A percentile compares a stretch with the other conserved stretches of the same genome.
Evolutionary conservation across 352 stramenopile genomes (phyloP).

Genomic region (Pythium aphanidermatum): DNA sequence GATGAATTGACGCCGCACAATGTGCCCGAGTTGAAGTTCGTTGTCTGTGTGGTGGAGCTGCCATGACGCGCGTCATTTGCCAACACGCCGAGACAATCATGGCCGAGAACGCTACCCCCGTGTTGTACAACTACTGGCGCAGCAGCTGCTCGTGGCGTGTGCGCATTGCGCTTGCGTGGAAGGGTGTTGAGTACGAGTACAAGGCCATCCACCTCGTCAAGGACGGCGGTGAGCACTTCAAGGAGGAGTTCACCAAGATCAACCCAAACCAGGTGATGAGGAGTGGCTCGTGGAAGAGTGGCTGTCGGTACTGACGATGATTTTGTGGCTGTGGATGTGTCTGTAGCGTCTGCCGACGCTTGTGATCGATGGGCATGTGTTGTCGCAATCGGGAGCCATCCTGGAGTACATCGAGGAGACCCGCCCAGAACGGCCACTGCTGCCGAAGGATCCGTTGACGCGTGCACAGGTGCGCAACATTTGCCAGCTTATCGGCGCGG

Average conservation of each 20-base stretch:
- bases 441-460: slow-evolving; percentile 64
- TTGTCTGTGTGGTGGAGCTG: slow-evolving; percentile 2
- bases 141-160: slow-evolving; percentile 90
- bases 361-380: slow-evolving; percentile 58
- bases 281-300: background rate
- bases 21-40: background rate
- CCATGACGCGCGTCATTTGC: background rate
- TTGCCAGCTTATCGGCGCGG: slow-evolving; percentile 86
- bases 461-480: slow-evolving; percentile 82
- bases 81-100: background rate
- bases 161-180: slow-evolving; percentile 83
- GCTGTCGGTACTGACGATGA: background rate
- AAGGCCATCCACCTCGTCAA: slow-evolving; percentile 70
- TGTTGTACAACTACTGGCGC: slow-evolving; percentile 86
- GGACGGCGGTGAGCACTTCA: slow-evolving; percentile 45
- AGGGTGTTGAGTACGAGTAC: slow-evolving; percentile 79
- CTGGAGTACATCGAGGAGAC: slow-evolving; percentile 92
- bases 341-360: slow-evolving; percentile 67
- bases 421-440: slow-evolving; percentile 54
- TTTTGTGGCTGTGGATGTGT: background rate
- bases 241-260: slow-evolving; percentile 43
- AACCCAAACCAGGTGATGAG: slow-evolving; percentile 60
- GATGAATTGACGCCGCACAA: background rate
- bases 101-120: background rate
- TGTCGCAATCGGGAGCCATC: slow-evolving; percentile 88